Conservation (phyloP, 345 rosid species). For the Noccaea caerulescens region DNA sequence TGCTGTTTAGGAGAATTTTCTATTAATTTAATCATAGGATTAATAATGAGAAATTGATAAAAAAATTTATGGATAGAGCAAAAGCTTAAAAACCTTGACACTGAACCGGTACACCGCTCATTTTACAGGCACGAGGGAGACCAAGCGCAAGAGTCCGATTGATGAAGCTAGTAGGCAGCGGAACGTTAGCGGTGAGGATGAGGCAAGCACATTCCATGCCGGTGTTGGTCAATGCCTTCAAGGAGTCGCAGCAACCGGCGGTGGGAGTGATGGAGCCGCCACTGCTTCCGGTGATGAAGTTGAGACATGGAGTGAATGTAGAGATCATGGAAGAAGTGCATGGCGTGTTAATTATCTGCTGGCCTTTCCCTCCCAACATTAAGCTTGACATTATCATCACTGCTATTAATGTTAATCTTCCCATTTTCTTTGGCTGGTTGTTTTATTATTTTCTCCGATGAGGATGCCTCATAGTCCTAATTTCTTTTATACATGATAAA, state of each 20-base stretch:
- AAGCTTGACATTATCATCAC: constrained; percentile 41
- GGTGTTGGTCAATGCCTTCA: constrained; percentile 54
- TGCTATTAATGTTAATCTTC: constrained; percentile 26
- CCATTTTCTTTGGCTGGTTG: constrained; percentile 11
- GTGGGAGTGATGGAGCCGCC: constrained; percentile 64
- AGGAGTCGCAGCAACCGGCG: constrained; percentile 61
- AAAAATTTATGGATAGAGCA: neutral
- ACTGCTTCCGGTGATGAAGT: constrained; percentile 75
- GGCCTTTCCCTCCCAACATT: constrained; percentile 50
- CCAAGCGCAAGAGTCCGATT: constrained; percentile 63
- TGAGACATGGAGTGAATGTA: constrained; percentile 82
- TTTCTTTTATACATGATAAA: constrained; percentile 21
- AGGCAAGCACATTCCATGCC: constrained; percentile 77
- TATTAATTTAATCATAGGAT: neutral
- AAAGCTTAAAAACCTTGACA: constrained; percentile 62
- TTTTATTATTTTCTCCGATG: neutral
- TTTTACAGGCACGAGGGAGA: constrained; percentile 74
- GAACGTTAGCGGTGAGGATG: constrained; percentile 70
- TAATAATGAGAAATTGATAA: neutral
- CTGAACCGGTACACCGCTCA: constrained; percentile 62
- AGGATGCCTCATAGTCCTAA: constrained; percentile 13
- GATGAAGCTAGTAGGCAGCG: constrained; percentile 58
- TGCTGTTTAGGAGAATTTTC: too few species aligned
- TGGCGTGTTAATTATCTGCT: constrained; percentile 72
- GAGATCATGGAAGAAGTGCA: constrained; percentile 79